phyloP scores from a whole-genome alignment of 345 rosid genomes.

The Crucihimalaya himalaica region DNA sequence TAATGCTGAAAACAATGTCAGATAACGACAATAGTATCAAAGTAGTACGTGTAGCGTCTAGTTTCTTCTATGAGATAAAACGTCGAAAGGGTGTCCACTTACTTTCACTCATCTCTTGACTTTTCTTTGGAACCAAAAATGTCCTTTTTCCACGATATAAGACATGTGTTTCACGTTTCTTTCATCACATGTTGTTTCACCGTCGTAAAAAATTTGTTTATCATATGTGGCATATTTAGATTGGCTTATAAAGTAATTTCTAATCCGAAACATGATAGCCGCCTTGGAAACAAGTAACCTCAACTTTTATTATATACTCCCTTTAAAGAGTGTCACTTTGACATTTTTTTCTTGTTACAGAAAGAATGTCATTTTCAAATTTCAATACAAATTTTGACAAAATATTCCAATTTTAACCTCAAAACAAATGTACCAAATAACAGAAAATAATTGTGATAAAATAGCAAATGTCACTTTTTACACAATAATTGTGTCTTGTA shows the following conservation, averaged over 20 bases:
- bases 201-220: not conserved
- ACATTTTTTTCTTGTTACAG: too few relatives aligned
- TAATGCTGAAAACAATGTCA: slow-evolving; percentile 11
- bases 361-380: too few relatives aligned
- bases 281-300: not conserved
- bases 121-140: slow-evolving; percentile 25
- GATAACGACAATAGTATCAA: slow-evolving; percentile 18
- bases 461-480: too few relatives aligned
- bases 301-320: too few relatives aligned
- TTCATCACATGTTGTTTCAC: slow-evolving; percentile 22
- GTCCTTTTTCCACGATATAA: slow-evolving; percentile 20
- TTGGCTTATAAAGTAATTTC: not conserved
- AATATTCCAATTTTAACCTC: too few relatives aligned
- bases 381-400: too few relatives aligned
- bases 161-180: slow-evolving; percentile 33
- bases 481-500: too few relatives aligned
- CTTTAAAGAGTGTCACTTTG: too few relatives aligned
- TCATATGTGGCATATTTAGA: not conserved
- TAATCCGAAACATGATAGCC: not conserved
- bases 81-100: slow-evolving; percentile 25
- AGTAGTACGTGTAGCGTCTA: slow-evolving; percentile 23
- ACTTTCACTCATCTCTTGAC: slow-evolving; percentile 20
- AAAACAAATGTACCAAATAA: too few relatives aligned
- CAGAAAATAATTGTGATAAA: too few relatives aligned
- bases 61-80: slow-evolving; percentile 15